Evolutionary conservation across 306 rosid genomes (phyloP).

Genomic region (Corylus heterophylla): DNA sequence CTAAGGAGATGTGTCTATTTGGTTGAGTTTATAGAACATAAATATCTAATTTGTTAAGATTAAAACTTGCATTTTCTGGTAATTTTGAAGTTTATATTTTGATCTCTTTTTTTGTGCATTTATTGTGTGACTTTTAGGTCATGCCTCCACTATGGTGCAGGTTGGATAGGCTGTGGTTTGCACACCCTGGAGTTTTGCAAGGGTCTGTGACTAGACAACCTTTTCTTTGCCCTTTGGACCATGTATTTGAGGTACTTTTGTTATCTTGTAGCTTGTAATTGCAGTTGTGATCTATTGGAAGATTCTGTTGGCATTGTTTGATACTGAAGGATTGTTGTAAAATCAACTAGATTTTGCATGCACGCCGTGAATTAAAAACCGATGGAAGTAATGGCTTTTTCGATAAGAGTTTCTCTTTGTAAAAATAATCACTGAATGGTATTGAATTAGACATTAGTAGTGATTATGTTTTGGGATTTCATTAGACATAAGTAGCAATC

Average conservation of each 20-base stretch:
- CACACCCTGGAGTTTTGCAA: slow-evolving; percentile 90
- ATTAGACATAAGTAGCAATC: not conserved
- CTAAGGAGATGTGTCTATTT: not conserved
- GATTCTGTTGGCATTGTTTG: not conserved
- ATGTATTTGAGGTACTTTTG: slow-evolving; percentile 87
- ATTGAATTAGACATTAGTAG: not conserved
- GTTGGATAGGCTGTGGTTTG: slow-evolving; percentile 94
- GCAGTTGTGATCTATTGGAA: slow-evolving; percentile 1
- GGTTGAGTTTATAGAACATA: slow-evolving; percentile 9
- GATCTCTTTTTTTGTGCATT: slow-evolving; percentile 27
- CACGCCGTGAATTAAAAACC: not conserved
- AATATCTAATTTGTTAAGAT: slow-evolving; percentile 5
- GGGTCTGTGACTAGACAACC: slow-evolving; percentile 95
- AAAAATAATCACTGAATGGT: not conserved
- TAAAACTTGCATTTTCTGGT: slow-evolving; percentile 13
- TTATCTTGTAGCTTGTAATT: slow-evolving; percentile 20
- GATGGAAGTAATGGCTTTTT: not conserved
- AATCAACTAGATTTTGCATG: not conserved
- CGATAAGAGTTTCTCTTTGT: not conserved
- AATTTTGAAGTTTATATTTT: slow-evolving; percentile 26
- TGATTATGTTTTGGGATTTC: not conserved
- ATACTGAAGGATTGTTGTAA: not conserved
- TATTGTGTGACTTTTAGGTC: slow-evolving; percentile 56
- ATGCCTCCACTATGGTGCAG: slow-evolving; percentile 99
- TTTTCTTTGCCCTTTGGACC: slow-evolving; percentile 92